These are phyloP conservation scores for Penicillium hesseltinei DNA, from an alignment of 2,329 filamentous ascomycete species.

Conservation along the genomic window DNA sequence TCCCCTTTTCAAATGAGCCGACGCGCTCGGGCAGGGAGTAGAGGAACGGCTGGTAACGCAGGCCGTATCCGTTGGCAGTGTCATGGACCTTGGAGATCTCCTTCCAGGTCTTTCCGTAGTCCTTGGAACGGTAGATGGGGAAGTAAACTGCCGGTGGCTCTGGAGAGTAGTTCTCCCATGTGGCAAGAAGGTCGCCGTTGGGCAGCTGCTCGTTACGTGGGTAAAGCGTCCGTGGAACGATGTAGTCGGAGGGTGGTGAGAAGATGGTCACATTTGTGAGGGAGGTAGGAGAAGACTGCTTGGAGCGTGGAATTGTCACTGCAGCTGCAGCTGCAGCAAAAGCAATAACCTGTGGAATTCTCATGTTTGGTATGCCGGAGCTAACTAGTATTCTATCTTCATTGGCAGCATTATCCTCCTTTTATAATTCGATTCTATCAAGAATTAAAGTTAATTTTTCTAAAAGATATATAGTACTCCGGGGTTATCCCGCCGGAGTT, in stretches of 20 bases:
- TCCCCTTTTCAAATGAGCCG: constrained; percentile 60
- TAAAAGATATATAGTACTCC: neutral
- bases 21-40: constrained; percentile 61
- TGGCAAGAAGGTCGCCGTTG: constrained; percentile 49
- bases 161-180: constrained; percentile 56
- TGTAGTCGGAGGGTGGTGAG: constrained; percentile 46
- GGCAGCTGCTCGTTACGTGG: constrained; percentile 50
- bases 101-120: constrained; percentile 60
- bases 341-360: constrained; percentile 11
- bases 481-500: constrained; percentile 25
- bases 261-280: constrained; percentile 40
- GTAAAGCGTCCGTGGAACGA: constrained; percentile 51
- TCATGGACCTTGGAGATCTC: constrained; percentile 64
- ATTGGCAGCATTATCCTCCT: neutral
- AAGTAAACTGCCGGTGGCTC: constrained; percentile 57
- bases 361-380: constrained; percentile 11
- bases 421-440: neutral
- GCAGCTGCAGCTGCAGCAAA: constrained; percentile 13
- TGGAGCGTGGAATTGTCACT: constrained; percentile 5
- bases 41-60: constrained; percentile 68
- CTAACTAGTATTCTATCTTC: neutral
- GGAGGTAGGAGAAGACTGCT: constrained; percentile 27
- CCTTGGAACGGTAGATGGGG: constrained; percentile 51
- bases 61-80: constrained; percentile 61
- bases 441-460: neutral